Percentiles rank a stretch among this genome's conserved stretches.
These are phyloP conservation scores for Quercus agrifolia DNA, from an alignment of 306 rosid species.

Conservation along the genomic window DNA sequence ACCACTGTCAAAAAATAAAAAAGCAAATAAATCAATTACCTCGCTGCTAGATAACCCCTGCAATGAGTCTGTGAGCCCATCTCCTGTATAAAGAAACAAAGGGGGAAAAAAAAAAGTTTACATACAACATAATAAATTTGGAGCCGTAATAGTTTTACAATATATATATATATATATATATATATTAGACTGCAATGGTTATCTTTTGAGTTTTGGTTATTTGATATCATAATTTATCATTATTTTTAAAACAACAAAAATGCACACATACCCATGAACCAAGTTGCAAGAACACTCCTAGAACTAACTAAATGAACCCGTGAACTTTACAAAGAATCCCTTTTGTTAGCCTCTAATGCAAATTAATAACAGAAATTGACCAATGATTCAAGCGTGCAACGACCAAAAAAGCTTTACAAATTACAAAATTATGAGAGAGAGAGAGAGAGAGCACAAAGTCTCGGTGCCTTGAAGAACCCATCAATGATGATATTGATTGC, in stretches of 20 bases:
- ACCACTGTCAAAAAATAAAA: neutral
- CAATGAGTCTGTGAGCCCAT: constrained; percentile 84
- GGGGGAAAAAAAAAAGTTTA: neutral
- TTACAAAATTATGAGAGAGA: neutral
- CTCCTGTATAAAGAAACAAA: constrained; percentile 51
- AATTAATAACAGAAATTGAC: no score
- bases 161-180: no score
- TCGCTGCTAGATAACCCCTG: constrained; percentile 77
- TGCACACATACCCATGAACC: neutral
- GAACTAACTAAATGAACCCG: neutral
- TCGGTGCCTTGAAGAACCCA: neutral
- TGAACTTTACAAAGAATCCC: neutral
- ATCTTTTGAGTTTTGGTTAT: neutral
- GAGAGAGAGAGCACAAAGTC: neutral
- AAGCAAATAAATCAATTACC: constrained; percentile 37
- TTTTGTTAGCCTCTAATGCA: neutral
- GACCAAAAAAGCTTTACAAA: neutral
- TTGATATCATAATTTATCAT: neutral
- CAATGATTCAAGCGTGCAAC: neutral
- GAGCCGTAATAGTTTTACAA: neutral
- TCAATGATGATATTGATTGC: neutral
- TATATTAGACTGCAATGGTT: no score
- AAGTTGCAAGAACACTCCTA: neutral
- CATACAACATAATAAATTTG: neutral
- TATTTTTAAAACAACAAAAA: neutral